Evolutionary conservation across 352 stramenopile species (phyloP).

Genomic region (Peronospora destructor): DNA sequence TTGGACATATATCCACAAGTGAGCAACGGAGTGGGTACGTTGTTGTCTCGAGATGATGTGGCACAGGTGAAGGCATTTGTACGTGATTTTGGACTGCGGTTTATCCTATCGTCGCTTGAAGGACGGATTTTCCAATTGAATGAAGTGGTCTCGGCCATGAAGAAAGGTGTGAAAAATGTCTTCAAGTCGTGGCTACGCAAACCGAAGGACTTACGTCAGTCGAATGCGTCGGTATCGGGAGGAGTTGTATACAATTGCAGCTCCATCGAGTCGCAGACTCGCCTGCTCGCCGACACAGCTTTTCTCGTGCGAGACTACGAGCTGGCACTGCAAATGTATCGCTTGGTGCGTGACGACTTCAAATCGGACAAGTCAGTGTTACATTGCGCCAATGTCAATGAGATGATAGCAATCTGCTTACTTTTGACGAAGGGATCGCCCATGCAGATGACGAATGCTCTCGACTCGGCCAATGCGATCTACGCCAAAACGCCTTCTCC

Average conservation of each 20-base stretch:
- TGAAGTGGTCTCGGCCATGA: slow-evolving; percentile 82
- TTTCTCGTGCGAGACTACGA: slow-evolving; percentile 89
- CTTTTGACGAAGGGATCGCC: slow-evolving; percentile 71
- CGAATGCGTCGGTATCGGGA: slow-evolving; percentile 12
- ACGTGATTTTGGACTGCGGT: slow-evolving; percentile 64
- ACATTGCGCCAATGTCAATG: slow-evolving; percentile 78
- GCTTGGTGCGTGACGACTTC: slow-evolving; percentile 86
- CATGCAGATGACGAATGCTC: slow-evolving; percentile 78
- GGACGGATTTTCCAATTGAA: slow-evolving; percentile 82
- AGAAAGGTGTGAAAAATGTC: slow-evolving; percentile 89
- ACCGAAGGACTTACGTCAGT: slow-evolving; percentile 59
- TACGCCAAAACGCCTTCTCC: slow-evolving; percentile 56
- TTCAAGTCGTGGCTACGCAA: slow-evolving; percentile 90
- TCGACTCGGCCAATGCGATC: slow-evolving; percentile 56
- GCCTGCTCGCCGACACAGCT: slow-evolving; percentile 82
- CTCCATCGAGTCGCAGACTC: slow-evolving; percentile 86
- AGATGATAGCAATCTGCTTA: slow-evolving; percentile 84
- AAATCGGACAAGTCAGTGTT: slow-evolving; percentile 84
- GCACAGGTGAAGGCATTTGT: slow-evolving; percentile 59
- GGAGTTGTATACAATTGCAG: slow-evolving; percentile 64
- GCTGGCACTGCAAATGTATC: slow-evolving; percentile 85
- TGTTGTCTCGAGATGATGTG: slow-evolving; percentile 70
- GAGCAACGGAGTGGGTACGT: slow-evolving; percentile 25
- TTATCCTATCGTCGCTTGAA: slow-evolving; percentile 78
- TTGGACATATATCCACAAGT: slow-evolving; percentile 29